Percentiles rank a stretch among this genome's conserved stretches.
phyloP scores from a whole-genome alignment of 2,329 filamentous ascomycete genomes.

The Sarocladiaceae sp. region DNA sequence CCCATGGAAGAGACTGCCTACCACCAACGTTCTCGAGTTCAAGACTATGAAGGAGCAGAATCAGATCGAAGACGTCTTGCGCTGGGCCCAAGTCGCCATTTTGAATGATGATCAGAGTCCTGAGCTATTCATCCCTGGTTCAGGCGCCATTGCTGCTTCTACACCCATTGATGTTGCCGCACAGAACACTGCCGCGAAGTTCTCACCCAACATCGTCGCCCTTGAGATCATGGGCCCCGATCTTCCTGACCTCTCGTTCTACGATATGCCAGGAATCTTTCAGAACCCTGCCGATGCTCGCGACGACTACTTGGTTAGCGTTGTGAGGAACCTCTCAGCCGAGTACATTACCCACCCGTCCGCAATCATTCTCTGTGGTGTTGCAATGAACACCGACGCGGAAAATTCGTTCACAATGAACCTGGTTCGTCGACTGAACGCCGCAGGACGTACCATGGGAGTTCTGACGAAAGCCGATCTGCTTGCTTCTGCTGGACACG shows the following conservation, averaged over 20 bases:
- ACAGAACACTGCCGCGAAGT: conserved; percentile 51
- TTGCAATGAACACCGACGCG: conserved; percentile 72
- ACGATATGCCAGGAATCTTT: conserved; percentile 80
- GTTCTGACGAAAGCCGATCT: conserved; percentile 84
- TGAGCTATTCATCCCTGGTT: conserved; percentile 46
- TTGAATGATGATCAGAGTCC: conserved; percentile 58
- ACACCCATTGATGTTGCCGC: conserved; percentile 27
- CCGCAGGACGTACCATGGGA: conserved; percentile 57
- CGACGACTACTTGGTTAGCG: conserved; percentile 62
- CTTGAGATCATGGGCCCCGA: conserved; percentile 67
- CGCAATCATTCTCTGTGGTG: conserved; percentile 70
- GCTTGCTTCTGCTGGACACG: conserved; percentile 37
- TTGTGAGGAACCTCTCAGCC: conserved; percentile 64
- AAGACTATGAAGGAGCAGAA: conserved; percentile 53
- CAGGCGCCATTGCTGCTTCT: conserved; percentile 34
- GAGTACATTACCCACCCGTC: conserved; percentile 64
- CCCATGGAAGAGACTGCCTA: conserved; percentile 54
- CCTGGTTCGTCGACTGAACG: conserved; percentile 52
- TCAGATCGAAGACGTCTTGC: conserved; percentile 61
- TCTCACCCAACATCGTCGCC: conserved; percentile 75
- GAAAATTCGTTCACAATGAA: conserved; percentile 67
- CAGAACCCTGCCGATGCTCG: conserved; percentile 57
- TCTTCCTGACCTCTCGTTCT: conserved; percentile 72
- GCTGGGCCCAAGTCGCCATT: conserved; percentile 70
- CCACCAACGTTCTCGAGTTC: conserved; percentile 49